phyloP scores from a whole-genome alignment of 2,329 filamentous ascomycete genomes.

The Penicillium aurantiogriseum region DNA sequence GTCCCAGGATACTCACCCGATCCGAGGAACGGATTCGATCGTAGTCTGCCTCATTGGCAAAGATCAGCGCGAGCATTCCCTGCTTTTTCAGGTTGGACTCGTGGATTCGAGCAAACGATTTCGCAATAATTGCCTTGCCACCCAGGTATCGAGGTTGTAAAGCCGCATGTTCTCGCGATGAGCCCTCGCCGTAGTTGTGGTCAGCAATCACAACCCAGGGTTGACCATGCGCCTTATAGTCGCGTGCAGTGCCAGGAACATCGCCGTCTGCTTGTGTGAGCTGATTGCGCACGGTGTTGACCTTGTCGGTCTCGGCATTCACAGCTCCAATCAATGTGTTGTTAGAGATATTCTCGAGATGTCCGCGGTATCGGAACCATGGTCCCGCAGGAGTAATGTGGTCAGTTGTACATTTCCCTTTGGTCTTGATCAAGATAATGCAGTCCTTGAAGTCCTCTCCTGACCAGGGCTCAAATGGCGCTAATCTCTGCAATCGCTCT shows the following conservation, averaged over 20 bases:
- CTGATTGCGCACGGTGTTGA: constrained; percentile 92
- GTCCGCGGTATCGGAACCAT: constrained; percentile 98
- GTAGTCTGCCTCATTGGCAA: constrained; percentile 57
- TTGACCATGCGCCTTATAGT: constrained; percentile 95
- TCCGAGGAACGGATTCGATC: neutral
- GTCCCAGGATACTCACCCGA: neutral
- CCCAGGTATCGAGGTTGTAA: constrained; percentile 94
- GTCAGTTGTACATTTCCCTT: constrained; percentile 94
- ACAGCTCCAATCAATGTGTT: constrained; percentile 98
- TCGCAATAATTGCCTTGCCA: constrained; percentile 79
- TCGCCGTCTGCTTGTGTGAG: constrained; percentile 77
- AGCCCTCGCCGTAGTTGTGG: constrained; percentile 98
- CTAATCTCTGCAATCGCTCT: constrained; percentile 77
- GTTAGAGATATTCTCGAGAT: constrained; percentile 99
- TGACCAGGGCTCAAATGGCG: constrained; percentile 82
- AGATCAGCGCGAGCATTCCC: constrained; percentile 97
- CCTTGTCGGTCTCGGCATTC: constrained; percentile 90
- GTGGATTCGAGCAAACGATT: constrained; percentile 95
- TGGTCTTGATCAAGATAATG: constrained; percentile 89
- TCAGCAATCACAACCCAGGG: constrained; percentile 96
- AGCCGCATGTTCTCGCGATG: constrained; percentile 93
- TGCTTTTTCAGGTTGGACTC: constrained; percentile 99
- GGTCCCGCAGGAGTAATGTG: constrained; percentile 96
- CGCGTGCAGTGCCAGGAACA: constrained; percentile 86
- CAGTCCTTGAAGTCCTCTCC: constrained; percentile 80